These are phyloP conservation scores for Chaetomium globosum DNA, from an alignment of 2,329 filamentous ascomycete genomes.

Conservation along the genomic window DNA sequence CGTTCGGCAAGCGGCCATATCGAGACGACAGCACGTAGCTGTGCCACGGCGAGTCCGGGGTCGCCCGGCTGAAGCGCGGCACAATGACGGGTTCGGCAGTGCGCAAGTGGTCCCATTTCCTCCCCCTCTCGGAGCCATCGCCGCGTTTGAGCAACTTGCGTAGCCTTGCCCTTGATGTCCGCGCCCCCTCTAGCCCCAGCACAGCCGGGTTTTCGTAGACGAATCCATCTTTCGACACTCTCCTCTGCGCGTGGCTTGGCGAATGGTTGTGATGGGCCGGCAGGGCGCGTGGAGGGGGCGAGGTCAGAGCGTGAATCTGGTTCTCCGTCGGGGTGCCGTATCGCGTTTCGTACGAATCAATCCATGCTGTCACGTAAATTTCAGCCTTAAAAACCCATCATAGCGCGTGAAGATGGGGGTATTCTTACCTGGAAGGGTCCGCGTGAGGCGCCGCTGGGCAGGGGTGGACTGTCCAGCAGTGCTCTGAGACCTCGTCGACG, in stretches of 20 bases:
- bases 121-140: slow-evolving; percentile 52
- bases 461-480: slow-evolving; percentile 22
- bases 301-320: slow-evolving; percentile 46
- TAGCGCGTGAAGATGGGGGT: not conserved
- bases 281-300: slow-evolving; percentile 45
- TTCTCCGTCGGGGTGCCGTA: slow-evolving; percentile 46
- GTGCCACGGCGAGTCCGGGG: slow-evolving; percentile 53
- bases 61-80: slow-evolving; percentile 49
- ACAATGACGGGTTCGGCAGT: slow-evolving; percentile 63
- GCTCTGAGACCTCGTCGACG: slow-evolving; percentile 29
- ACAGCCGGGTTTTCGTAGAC: slow-evolving; percentile 47
- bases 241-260: slow-evolving; percentile 46
- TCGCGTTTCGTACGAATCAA: slow-evolving; percentile 51
- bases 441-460: slow-evolving; percentile 23
- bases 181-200: slow-evolving; percentile 39
- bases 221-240: slow-evolving; percentile 54
- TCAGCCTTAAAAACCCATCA: slow-evolving; percentile 21
- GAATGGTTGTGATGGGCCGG: slow-evolving; percentile 49
- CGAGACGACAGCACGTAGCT: slow-evolving; percentile 58
- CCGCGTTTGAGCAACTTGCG: slow-evolving; percentile 52
- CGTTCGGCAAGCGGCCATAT: slow-evolving; percentile 53
- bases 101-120: slow-evolving; percentile 63
- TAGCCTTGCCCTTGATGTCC: slow-evolving; percentile 43
- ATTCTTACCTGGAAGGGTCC: slow-evolving; percentile 40
- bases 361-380: slow-evolving; percentile 48